These are phyloP conservation scores for Moniliella sp. DNA, from an alignment of 1,284 basidiomycete genomes.

Conservation along the genomic window DNA sequence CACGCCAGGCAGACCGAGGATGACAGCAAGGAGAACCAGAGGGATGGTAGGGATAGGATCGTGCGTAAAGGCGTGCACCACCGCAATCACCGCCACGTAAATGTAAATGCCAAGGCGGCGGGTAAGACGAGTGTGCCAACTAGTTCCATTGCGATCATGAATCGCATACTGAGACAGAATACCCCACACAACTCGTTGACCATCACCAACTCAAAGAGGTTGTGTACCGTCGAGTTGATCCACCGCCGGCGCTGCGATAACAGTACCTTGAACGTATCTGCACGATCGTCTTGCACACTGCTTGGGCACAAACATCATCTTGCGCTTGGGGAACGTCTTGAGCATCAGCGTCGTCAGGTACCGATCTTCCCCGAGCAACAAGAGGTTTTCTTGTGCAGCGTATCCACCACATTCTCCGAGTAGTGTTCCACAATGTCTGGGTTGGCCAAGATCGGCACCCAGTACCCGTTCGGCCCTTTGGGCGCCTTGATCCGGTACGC, in stretches of 20 bases:
- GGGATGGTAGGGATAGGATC: constrained; percentile 14
- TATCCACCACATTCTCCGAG: constrained; percentile 38
- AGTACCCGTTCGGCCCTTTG: constrained; percentile 37
- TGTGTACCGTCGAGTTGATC: constrained; percentile 39
- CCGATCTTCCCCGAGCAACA: constrained; percentile 37
- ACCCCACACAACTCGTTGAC: constrained; percentile 38
- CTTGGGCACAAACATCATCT: constrained; percentile 38
- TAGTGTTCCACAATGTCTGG: constrained; percentile 38
- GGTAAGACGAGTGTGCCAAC: constrained; percentile 37
- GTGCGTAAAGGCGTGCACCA: constrained; percentile 8
- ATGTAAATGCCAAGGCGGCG: constrained; percentile 37
- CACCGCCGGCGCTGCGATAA: constrained; percentile 37
- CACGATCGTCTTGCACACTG: constrained; percentile 38
- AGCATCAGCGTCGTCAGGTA: constrained; percentile 38
- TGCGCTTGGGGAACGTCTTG: constrained; percentile 38
- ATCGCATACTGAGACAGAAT: constrained; percentile 38
- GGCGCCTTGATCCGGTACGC: constrained; percentile 38
- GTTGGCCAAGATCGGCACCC: constrained; percentile 37
- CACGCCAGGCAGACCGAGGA: constrained; percentile 37
- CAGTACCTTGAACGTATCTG: constrained; percentile 37
- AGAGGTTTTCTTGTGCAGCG: constrained; percentile 38
- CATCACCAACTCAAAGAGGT: constrained; percentile 36
- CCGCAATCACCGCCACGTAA: constrained; percentile 32
- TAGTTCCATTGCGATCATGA: constrained; percentile 37
- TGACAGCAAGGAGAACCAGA: constrained; percentile 33